Evolutionary conservation across 1,139 yeast species (phyloP).

Genomic region (Hyphopichia pseudoburtonii): DNA sequence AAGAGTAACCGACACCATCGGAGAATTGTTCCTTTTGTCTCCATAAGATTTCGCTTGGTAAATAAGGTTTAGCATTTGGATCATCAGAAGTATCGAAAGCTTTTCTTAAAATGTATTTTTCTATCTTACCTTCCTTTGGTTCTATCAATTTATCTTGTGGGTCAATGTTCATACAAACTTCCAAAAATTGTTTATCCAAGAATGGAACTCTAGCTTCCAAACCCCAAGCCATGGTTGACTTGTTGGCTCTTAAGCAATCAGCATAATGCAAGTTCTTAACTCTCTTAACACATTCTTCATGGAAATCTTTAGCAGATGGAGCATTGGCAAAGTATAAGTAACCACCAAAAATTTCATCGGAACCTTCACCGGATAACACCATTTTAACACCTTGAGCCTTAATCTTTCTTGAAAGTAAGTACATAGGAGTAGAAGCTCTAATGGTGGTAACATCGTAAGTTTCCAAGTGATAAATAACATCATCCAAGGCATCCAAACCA

Average conservation of each 20-base stretch:
- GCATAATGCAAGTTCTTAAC: constrained; percentile 96
- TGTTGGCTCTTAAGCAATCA: constrained; percentile 98
- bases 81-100: constrained; percentile 89
- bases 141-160: constrained; percentile 89
- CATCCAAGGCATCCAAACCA: constrained; percentile 93
- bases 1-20: constrained; percentile 98
- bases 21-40: constrained; percentile 99
- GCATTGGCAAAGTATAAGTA: constrained; percentile 97
- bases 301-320: constrained; percentile 90
- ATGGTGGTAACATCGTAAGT: constrained; percentile 98
- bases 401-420: constrained; percentile 89
- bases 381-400: constrained; percentile 99
- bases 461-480: constrained; percentile 93
- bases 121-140: constrained; percentile 69
- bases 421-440: constrained; percentile 99
- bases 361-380: constrained; percentile 99
- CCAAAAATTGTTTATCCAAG: constrained; percentile 90
- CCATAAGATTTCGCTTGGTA: constrained; percentile 96
- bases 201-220: constrained; percentile 99
- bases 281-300: constrained; percentile 89
- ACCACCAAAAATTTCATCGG: constrained; percentile 98
- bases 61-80: constrained; percentile 72
- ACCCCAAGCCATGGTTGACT: constrained; percentile 99
- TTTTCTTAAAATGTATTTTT: constrained; percentile 92
- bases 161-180: constrained; percentile 90